Evolutionary conservation across 768 basidiomycete genomes (phyloP), one percentile per base, ranked within the genome.

Genomic region (Phanerodontia chrysosporium): DNA sequence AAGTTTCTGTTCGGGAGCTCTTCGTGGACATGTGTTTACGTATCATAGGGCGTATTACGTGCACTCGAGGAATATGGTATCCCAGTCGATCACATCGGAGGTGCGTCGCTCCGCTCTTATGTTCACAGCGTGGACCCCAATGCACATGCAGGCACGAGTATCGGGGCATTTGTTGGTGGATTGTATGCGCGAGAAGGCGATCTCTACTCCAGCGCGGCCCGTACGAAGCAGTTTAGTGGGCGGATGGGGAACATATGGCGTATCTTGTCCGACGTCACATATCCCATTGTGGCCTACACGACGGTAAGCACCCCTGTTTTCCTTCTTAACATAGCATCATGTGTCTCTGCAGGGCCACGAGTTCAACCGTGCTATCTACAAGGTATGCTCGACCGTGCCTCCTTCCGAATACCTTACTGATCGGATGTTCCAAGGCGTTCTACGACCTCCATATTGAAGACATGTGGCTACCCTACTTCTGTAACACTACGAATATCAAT

Each of bases 401-500:
- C 35, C 32, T 42, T 42, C 49, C 7, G n/a, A 32, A 62, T 30
- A 25, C 22, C 16, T 30, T 39, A 9, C 46, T 42, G 36, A 63
- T 14, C 28, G 44, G 45, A 49, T n/a, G 10, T 24, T 49, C 18
- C 67, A 53, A 92, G 83, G 85, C 91, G 18, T 96, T 97, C 70
- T 96, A 94, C 65, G 93, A 92, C 71, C 83, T 95, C 44, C 95
- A 98, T 65, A 93, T 93, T 42, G 90, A 94, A 73, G 95, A 97
- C 73, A 96, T 97, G 91, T 98, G 96, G 97, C 78, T 99, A 6
- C 97, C 96, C 3, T 98, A 85, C 76, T 98, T 96, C 74, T 97
- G 95, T 74, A 98, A 98, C 67, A 92, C 96, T 2, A 96, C 97
- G 21, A 98, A 98, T 66, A 97, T 99, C 71, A 94, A 88, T 54